A percentile compares a stretch with the other conserved stretches of the same genome.
Evolutionary conservation across 257 asterid genomes (phyloP).

Genomic region (Hygrophila difformis): DNA sequence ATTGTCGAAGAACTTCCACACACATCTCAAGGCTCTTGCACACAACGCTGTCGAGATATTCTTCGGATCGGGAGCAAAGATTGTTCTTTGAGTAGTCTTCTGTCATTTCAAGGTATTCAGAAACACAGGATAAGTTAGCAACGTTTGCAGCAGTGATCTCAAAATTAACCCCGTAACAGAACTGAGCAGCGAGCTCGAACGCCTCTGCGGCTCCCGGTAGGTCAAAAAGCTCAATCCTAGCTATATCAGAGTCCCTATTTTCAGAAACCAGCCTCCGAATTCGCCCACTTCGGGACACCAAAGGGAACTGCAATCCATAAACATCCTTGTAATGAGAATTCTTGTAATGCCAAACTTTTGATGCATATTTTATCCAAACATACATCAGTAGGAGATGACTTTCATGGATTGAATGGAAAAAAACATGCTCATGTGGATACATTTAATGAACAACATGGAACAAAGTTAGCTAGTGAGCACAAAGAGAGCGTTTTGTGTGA

Average conservation of each 20-base stretch:
- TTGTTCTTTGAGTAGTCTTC: conserved; percentile 77
- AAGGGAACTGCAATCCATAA: conserved; percentile 75
- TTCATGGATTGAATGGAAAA: too few relatives aligned
- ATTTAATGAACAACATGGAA: too few relatives aligned
- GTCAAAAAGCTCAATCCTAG: conserved; percentile 59
- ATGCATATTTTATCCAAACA: neutral
- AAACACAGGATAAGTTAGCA: conserved; percentile 67
- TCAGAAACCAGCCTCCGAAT: conserved; percentile 72
- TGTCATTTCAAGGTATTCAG: conserved; percentile 86
- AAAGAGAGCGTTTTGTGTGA: too few relatives aligned
- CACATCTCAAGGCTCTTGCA: conserved; percentile 82
- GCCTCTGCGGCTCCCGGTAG: conserved; percentile 87
- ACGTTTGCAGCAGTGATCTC: conserved; percentile 82
- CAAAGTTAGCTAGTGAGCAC: too few relatives aligned
- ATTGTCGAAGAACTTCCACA: conserved; percentile 69
- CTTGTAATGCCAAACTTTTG: neutral
- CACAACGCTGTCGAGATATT: conserved; percentile 60
- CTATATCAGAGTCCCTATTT: conserved; percentile 55
- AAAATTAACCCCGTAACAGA: conserved; percentile 82
- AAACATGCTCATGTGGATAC: too few relatives aligned
- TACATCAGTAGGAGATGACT: neutral
- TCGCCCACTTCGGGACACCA: conserved; percentile 87
- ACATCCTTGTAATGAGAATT: neutral
- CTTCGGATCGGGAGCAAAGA: conserved; percentile 69
- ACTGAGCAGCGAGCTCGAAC: conserved; percentile 85